A percentile compares a stretch with the other conserved stretches of the same genome.
phyloP scores from a whole-genome alignment of 2,329 filamentous ascomycete species.

The Alternaria arbusti region DNA sequence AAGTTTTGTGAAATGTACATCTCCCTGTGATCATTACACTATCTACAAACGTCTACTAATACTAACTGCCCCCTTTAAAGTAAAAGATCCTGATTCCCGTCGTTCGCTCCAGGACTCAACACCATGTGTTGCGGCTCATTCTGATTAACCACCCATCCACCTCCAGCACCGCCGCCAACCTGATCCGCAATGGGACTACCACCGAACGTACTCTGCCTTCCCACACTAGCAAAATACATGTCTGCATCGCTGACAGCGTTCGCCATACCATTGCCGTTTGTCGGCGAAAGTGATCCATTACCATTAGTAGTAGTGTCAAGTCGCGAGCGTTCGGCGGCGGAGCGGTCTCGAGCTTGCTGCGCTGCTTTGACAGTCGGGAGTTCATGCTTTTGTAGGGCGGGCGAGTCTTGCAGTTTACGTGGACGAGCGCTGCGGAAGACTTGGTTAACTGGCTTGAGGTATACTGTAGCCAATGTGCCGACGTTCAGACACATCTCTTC shows the following conservation, averaged over 20 bases:
- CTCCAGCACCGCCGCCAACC: conserved; percentile 26
- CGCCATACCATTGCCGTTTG: conserved; percentile 59
- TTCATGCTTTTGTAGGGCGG: conserved; percentile 79
- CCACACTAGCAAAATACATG: conserved; percentile 77
- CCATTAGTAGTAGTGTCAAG: conserved; percentile 38
- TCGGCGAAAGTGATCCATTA: conserved; percentile 26
- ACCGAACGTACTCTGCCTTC: conserved; percentile 45
- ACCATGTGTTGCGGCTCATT: conserved; percentile 40
- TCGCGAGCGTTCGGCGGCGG: conserved; percentile 37
- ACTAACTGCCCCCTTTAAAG: conserved; percentile 14
- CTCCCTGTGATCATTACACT: not conserved
- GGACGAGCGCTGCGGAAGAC: conserved; percentile 91
- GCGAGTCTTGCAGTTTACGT: conserved; percentile 78
- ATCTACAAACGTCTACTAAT: not conserved
- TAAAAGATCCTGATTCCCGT: conserved; percentile 41
- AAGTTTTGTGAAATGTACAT: not conserved
- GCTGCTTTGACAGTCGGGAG: conserved; percentile 64
- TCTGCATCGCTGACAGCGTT: conserved; percentile 85
- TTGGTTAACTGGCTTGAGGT: conserved; percentile 95
- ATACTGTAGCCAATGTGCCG: conserved; percentile 94
- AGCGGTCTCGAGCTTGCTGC: conserved; percentile 40
- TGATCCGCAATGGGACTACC: conserved; percentile 42
- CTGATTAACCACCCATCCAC: conserved; percentile 47
- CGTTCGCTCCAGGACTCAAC: conserved; percentile 35
- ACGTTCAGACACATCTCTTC: conserved; percentile 98